Conservation (phyloP, 371 early-diverging fungal species). For the Apophysomyces variabilis region DNA sequence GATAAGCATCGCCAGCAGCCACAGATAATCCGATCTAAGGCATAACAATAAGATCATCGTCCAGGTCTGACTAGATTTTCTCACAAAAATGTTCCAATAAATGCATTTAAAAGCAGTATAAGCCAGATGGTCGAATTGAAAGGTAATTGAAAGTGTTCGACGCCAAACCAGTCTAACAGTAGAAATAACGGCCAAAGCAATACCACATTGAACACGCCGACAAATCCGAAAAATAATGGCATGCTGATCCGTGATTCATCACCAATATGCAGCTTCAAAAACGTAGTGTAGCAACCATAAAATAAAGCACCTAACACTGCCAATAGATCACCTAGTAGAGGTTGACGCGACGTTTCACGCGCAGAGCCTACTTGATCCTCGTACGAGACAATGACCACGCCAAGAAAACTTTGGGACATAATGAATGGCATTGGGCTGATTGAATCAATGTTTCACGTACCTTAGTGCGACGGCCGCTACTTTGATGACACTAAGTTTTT, state of each 20-base stretch:
- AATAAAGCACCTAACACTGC: slow-evolving; percentile 73
- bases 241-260: slow-evolving; percentile 71
- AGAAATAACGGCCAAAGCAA: slow-evolving; percentile 70
- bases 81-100: slow-evolving; percentile 75
- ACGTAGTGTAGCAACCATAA: slow-evolving; percentile 76
- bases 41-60: not conserved
- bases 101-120: slow-evolving; percentile 70
- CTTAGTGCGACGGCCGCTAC: slow-evolving; percentile 58
- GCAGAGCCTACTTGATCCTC: slow-evolving; percentile 30
- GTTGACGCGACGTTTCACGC: slow-evolving; percentile 19
- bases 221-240: slow-evolving; percentile 78
- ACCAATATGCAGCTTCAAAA: slow-evolving; percentile 70
- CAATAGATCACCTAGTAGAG: slow-evolving; percentile 66
- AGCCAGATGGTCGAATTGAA: slow-evolving; percentile 49
- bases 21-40: slow-evolving; percentile 70
- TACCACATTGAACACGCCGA: slow-evolving; percentile 74
- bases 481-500: slow-evolving; percentile 59
- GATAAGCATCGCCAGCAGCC: slow-evolving; percentile 77
- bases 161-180: slow-evolving; percentile 59
- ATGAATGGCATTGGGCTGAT: not conserved
- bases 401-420: slow-evolving; percentile 44
- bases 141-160: slow-evolving; percentile 72
- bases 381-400: slow-evolving; percentile 56
- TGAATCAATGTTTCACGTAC: slow-evolving; percentile 24
- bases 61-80: slow-evolving; percentile 1